Evolutionary conservation across 495 filamentous ascomycete species (phyloP).

Genomic region (Lepidopterella palustris): DNA sequence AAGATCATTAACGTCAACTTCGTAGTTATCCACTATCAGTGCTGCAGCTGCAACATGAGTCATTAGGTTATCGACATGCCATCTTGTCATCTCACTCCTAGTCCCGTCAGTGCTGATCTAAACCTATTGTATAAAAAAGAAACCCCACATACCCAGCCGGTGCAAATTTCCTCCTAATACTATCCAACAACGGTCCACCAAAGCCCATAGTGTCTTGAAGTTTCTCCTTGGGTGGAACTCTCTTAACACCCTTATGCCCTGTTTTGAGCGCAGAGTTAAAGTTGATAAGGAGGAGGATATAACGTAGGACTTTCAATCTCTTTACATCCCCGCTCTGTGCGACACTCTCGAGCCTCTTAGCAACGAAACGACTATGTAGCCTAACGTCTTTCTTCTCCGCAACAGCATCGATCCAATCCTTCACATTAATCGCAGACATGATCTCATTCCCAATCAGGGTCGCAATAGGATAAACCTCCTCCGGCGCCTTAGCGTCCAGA

Average conservation of each 20-base stretch:
- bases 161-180: slow-evolving; percentile 63
- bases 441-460: slow-evolving; percentile 58
- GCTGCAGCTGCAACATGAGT: slow-evolving; percentile 43
- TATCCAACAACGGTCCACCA: slow-evolving; percentile 57
- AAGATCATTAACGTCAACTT: slow-evolving; percentile 68
- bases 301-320: slow-evolving; percentile 58
- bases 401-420: slow-evolving; percentile 68
- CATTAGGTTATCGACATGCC: slow-evolving; percentile 39
- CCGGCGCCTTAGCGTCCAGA: slow-evolving; percentile 59
- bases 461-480: slow-evolving; percentile 73
- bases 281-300: slow-evolving; percentile 58
- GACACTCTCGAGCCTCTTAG: slow-evolving; percentile 51
- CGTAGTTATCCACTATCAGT: slow-evolving; percentile 64
- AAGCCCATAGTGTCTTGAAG: slow-evolving; percentile 42
- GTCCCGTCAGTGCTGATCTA: slow-evolving; percentile 23
- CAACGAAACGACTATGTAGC: slow-evolving; percentile 55
- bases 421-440: slow-evolving; percentile 55
- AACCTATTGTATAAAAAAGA: slow-evolving; percentile 56
- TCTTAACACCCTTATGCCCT: slow-evolving; percentile 30
- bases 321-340: slow-evolving; percentile 51
- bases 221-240: slow-evolving; percentile 44
- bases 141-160: slow-evolving; percentile 50
- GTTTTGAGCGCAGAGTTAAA: slow-evolving; percentile 49
- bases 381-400: slow-evolving; percentile 48
- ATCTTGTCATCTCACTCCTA: slow-evolving; percentile 33